These are phyloP conservation scores for Aureobasidium melanogenum DNA, from an alignment of 2,329 filamentous ascomycete genomes.

Conservation along the genomic window DNA sequence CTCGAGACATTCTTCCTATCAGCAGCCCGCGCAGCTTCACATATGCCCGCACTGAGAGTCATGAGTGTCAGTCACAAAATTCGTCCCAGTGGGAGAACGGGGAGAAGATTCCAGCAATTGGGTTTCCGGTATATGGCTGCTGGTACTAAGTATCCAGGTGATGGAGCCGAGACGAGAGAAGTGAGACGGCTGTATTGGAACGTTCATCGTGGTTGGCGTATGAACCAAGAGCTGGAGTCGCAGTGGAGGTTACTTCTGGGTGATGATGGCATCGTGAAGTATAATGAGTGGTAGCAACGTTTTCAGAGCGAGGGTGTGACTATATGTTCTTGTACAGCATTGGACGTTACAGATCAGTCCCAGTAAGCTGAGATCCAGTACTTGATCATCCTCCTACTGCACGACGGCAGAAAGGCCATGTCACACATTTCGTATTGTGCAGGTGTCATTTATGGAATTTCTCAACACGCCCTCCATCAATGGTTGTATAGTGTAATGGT, in stretches of 20 bases:
- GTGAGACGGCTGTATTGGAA: neutral
- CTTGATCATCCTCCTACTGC: too few species aligned
- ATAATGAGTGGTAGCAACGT: neutral
- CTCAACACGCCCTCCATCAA: neutral
- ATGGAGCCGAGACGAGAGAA: neutral
- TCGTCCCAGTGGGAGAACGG: neutral
- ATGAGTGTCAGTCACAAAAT: neutral
- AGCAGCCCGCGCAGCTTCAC: neutral
- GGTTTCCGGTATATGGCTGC: neutral
- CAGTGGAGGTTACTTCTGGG: neutral
- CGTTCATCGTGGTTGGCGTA: neutral
- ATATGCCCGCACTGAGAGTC: neutral
- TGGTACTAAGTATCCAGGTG: neutral
- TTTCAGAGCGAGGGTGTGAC: too few species aligned
- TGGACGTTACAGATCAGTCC: too few species aligned
- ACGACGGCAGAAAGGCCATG: too few species aligned
- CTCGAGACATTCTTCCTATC: neutral
- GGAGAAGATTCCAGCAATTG: neutral
- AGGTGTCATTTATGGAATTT: too few species aligned
- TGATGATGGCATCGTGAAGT: neutral
- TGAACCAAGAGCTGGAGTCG: neutral
- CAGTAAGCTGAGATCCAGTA: too few species aligned
- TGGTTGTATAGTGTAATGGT: conserved; percentile 13
- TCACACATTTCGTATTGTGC: too few species aligned
- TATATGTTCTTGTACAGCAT: too few species aligned